These are phyloP conservation scores for Magnusiomyces magnusii DNA, from an alignment of 1,139 yeast species.

Conservation along the genomic window DNA sequence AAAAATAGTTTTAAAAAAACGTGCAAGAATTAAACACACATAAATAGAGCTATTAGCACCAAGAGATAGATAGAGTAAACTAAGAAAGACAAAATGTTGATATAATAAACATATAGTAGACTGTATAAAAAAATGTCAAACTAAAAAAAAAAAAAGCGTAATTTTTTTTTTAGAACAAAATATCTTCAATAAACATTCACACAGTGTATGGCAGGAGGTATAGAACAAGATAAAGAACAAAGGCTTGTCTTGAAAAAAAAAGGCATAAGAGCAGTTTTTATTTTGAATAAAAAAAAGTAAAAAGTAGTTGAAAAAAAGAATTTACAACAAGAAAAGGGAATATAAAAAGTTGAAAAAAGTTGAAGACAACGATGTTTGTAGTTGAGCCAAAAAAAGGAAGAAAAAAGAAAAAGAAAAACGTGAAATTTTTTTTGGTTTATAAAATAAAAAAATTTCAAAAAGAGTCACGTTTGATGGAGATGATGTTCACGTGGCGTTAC, in stretches of 20 bases:
- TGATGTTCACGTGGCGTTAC: too few species aligned
- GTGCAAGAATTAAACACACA: background rate
- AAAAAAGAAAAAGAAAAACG: too few species aligned
- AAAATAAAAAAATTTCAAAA: too few species aligned
- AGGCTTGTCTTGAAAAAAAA: background rate
- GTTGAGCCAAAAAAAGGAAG: too few species aligned
- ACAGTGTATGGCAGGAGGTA: background rate
- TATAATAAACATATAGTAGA: background rate
- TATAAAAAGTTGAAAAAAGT: background rate
- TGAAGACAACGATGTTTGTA: too few species aligned
- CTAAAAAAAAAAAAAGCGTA: too few species aligned
- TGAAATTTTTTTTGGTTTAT: too few species aligned
- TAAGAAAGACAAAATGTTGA: background rate
- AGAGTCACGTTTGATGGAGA: too few species aligned
- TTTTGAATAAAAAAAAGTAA: background rate
- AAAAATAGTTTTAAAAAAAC: background rate
- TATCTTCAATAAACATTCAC: too few species aligned
- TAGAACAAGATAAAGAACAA: background rate
- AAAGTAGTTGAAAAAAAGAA: background rate
- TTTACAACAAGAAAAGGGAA: background rate
- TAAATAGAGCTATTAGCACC: background rate
- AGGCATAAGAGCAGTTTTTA: background rate
- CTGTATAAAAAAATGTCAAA: background rate
- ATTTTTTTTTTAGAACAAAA: background rate
- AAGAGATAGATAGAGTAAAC: background rate